phyloP scores from a whole-genome alignment of 306 rosid species.

The Nissolia schottii region DNA sequence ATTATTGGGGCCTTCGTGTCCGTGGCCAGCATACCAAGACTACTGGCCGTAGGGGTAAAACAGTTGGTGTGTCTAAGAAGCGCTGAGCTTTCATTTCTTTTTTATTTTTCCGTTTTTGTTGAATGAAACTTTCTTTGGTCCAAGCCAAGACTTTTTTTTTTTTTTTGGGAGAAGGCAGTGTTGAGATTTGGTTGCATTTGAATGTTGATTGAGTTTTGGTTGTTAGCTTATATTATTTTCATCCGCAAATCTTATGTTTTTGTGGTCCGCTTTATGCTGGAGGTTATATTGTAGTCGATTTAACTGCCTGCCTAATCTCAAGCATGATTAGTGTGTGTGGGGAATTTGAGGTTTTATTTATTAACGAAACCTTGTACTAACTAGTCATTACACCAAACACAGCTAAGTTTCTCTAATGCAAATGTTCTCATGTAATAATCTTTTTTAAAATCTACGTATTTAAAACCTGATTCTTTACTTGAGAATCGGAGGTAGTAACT shows the following conservation, averaged over 20 bases:
- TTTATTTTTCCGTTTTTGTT: slow-evolving; percentile 8
- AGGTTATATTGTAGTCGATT: background rate
- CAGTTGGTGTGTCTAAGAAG: slow-evolving; percentile 90
- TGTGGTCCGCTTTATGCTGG: background rate
- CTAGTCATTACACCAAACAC: no score
- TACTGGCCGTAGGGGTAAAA: slow-evolving; percentile 81
- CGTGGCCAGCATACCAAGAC: slow-evolving; percentile 95
- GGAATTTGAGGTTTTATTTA: background rate
- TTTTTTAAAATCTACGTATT: no score
- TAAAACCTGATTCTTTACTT: no score
- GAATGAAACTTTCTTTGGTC: slow-evolving; percentile 9
- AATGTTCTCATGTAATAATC: no score
- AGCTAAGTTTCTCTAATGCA: no score
- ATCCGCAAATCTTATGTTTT: background rate
- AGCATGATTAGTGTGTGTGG: background rate
- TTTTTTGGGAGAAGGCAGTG: slow-evolving; percentile 12
- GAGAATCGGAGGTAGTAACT: no score
- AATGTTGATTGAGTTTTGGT: background rate
- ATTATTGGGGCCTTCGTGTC: slow-evolving; percentile 50
- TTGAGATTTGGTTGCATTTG: background rate
- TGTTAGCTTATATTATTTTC: background rate
- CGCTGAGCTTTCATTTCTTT: slow-evolving; percentile 40
- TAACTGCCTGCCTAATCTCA: background rate
- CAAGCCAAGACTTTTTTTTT: background rate
- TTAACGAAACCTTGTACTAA: background rate